Percentiles rank a stretch among this genome's conserved stretches.
These are phyloP conservation scores for Diaporthe sp. DNA, from an alignment of 2,329 filamentous ascomycete genomes.

Conservation along the genomic window DNA sequence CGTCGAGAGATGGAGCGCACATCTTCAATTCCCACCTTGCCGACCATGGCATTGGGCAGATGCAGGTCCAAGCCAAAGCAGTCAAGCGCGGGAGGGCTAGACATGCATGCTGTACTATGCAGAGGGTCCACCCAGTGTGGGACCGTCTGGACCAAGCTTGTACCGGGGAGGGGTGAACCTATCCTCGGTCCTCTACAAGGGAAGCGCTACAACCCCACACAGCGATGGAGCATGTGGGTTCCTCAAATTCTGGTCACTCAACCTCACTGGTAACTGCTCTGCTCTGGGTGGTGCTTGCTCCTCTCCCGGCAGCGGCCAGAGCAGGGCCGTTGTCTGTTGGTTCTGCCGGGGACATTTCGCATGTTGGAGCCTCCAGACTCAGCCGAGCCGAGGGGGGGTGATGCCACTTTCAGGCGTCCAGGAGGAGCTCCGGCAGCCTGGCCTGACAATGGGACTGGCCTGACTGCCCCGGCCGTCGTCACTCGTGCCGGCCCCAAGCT, in stretches of 20 bases:
- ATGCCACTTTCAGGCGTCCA: neutral
- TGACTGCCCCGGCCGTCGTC: slow-evolving; percentile 7
- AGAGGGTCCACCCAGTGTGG: slow-evolving; percentile 27
- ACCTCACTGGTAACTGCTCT: slow-evolving; percentile 1
- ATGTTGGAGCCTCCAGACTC: neutral
- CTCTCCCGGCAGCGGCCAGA: slow-evolving; percentile 12
- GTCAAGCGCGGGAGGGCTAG: slow-evolving; percentile 35
- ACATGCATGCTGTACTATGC: slow-evolving; percentile 27
- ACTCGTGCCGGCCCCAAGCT: slow-evolving; percentile 13
- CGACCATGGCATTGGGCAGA: slow-evolving; percentile 24
- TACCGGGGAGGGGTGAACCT: slow-evolving; percentile 13
- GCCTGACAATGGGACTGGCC: slow-evolving; percentile 2
- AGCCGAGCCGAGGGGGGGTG: slow-evolving; percentile 16
- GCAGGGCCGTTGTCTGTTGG: neutral
- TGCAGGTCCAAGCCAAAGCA: slow-evolving; percentile 31
- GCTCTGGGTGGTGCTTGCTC: slow-evolving; percentile 10
- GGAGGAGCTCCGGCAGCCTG: neutral
- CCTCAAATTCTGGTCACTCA: slow-evolving; percentile 21
- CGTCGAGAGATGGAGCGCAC: slow-evolving; percentile 2
- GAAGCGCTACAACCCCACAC: slow-evolving; percentile 28
- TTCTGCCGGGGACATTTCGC: neutral
- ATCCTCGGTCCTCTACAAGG: neutral
- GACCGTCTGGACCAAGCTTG: slow-evolving; percentile 22
- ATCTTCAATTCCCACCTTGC: slow-evolving; percentile 26
- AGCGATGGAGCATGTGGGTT: slow-evolving; percentile 31